Percentiles rank a stretch among this genome's conserved stretches.
Evolutionary conservation across 345 rosid genomes (phyloP).

Genomic region (Eucalyptus marginata): DNA sequence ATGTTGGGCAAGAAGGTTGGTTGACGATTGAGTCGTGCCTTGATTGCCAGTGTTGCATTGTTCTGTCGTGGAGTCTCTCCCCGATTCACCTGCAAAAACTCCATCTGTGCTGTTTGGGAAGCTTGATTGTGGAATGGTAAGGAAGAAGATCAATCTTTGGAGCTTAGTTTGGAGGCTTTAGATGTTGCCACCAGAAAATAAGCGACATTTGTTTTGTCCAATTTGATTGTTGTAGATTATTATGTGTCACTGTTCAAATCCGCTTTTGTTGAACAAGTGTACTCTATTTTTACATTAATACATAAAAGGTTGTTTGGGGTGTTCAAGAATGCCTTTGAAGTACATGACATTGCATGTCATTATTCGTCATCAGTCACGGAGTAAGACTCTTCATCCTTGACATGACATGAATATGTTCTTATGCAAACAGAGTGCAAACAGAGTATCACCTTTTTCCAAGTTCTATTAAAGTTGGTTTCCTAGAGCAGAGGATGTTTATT

Average conservation of each 20-base stretch:
- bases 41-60: neutral
- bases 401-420: too few species aligned
- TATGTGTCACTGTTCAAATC: neutral
- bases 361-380: too few species aligned
- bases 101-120: fast-evolving
- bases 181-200: neutral
- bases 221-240: neutral
- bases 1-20: neutral
- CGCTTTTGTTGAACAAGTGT: neutral
- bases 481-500: too few species aligned
- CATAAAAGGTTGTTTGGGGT: neutral
- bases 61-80: fast-evolving
- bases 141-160: neutral
- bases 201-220: neutral
- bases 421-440: too few species aligned
- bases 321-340: neutral
- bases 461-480: too few species aligned
- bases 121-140: neutral
- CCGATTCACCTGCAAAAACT: fast-evolving
- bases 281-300: neutral
- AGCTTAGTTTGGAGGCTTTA: neutral
- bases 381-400: too few species aligned
- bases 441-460: too few species aligned
- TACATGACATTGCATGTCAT: too few species aligned
- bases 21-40: fast-evolving